Evolutionary conservation across 441 rosid genomes (phyloP).

Genomic region (Codiaeum variegatum): DNA sequence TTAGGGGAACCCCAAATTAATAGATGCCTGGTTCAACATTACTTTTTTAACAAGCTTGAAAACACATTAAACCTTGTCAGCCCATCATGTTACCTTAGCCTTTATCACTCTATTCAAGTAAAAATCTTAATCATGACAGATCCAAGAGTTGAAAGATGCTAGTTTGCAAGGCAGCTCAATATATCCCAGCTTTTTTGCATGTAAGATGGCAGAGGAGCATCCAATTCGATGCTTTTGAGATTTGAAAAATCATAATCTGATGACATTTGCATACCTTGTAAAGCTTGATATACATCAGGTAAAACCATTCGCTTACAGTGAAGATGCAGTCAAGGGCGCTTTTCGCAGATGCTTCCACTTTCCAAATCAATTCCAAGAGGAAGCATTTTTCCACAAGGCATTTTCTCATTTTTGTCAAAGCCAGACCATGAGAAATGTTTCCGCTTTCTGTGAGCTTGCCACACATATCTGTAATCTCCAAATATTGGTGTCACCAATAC

Average conservation of each 20-base stretch:
- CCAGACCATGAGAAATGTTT: conserved; percentile 30
- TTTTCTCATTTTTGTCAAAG: conserved; percentile 18
- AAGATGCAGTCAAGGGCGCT: conserved; percentile 79
- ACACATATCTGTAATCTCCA: conserved; percentile 86
- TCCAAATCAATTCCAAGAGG: conserved; percentile 69
- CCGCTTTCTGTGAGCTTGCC: conserved; percentile 71
- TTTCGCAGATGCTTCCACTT: conserved; percentile 62
- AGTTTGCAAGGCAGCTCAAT: conserved; percentile 34
- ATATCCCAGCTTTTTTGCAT: conserved; percentile 76
- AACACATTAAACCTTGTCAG: not conserved
- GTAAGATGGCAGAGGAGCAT: conserved; percentile 76
- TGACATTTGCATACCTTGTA: conserved; percentile 33
- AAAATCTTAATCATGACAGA: not conserved
- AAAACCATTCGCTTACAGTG: conserved; percentile 74
- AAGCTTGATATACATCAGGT: conserved; percentile 60
- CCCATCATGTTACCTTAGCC: not conserved
- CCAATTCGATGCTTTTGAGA: conserved; percentile 46
- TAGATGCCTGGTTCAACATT: not conserved
- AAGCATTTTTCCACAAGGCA: conserved; percentile 23
- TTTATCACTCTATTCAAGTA: not conserved
- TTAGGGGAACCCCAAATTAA: not conserved
- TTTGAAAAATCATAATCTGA: conserved; percentile 44
- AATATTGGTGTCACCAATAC: conserved; percentile 88
- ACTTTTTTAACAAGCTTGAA: too few relatives aligned
- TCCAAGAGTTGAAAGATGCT: conserved; percentile 1